phyloP scores from a whole-genome alignment of 495 filamentous ascomycete species.

The Podospora tetraspora region DNA sequence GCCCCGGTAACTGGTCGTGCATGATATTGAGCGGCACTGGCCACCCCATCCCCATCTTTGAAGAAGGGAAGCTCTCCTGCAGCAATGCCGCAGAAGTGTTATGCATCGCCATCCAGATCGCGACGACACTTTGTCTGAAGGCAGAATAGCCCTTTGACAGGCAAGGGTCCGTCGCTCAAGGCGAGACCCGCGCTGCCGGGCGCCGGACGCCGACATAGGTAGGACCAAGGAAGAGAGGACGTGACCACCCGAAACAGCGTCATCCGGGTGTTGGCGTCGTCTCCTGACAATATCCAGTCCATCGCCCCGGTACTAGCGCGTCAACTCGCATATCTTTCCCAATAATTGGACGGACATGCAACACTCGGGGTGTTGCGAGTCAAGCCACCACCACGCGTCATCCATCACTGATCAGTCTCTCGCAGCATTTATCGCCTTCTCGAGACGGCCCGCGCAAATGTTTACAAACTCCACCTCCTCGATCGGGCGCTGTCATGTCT shows the following conservation, averaged over 20 bases:
- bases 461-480: background rate
- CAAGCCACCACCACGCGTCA: background rate
- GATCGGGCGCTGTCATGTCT: conserved; percentile 8
- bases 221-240: background rate
- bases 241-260: conserved; percentile 11
- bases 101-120: too few relatives aligned
- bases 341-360: background rate
- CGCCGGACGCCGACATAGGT: background rate
- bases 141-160: background rate
- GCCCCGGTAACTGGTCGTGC: conserved; percentile 17
- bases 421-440: background rate
- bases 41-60: background rate
- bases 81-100: too few relatives aligned
- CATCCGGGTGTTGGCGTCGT: background rate
- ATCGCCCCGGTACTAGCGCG: background rate
- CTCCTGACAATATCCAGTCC: conserved; percentile 10
- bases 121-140: background rate
- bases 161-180: background rate
- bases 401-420: background rate
- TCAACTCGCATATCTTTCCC: background rate
- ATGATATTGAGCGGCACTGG: conserved; percentile 12
- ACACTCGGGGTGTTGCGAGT: background rate
- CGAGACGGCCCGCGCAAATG: background rate
- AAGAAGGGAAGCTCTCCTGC: background rate
- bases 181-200: background rate